Evolutionary conservation across 73 alveolate species (phyloP), one percentile per base, ranked within the genome.

Genomic region (Paramecium primaurelia): DNA sequence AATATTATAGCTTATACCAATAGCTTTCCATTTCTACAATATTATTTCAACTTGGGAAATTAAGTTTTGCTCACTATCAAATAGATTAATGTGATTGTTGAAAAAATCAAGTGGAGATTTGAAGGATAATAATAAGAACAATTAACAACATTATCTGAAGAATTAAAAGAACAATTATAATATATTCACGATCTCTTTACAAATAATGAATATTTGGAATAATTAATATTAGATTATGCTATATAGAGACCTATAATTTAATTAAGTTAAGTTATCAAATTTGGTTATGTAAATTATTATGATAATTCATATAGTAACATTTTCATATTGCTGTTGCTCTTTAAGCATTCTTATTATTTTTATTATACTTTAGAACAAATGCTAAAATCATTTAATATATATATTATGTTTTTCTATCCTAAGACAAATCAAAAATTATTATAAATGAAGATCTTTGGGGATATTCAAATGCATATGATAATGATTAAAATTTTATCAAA

Each of bases 11-110:
- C 73, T 8, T 80, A 42, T 28, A 25, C 75, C 5, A 42, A 8
- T 25, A 45, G 77, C 16, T 80, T 45, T 6, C 91, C 91, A 45
- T 80, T 80, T 36, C 18, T 80, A 20, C 8, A 32, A 22, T 80
- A 80, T 80, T 80, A 80, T 80, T 49, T 22, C 26, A 12, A 80
- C 38, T 26, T 80, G 12, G 91, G 91, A 80, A 47, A 80, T 44
- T n/a, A 80, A 44, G 9, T 80, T 22, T 40, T 80, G 10, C 22
- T 25, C 3, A 45, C 71, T 16, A 32, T 45, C 20, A 80, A 47
- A 12, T 12, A 42, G 30, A 28, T 47, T 3, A 49, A 47, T 80
- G 75, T 32, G 16, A 22, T 25, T 26, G 58, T 80, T 40, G 58
- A 80, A 80, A 45, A 42, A 26, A 80, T 80, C 1, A 28, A 28